These are phyloP conservation scores for Irpex sp. DNA, from an alignment of 1,284 basidiomycete genomes.

Conservation along the genomic window DNA sequence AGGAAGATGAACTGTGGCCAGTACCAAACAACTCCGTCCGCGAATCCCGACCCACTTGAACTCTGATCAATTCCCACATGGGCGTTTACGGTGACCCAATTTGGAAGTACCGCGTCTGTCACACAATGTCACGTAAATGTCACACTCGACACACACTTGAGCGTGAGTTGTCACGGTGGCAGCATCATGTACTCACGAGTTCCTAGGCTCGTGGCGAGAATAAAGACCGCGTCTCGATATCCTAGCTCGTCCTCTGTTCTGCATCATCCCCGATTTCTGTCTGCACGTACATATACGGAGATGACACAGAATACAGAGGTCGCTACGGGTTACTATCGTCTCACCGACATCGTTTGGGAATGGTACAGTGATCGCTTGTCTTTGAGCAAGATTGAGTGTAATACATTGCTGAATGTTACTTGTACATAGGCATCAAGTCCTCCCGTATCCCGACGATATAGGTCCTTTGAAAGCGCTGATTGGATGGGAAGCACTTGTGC, in stretches of 20 bases:
- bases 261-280: not conserved
- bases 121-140: not conserved
- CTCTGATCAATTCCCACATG: not conserved
- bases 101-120: not conserved
- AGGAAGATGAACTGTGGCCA: not conserved
- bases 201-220: not conserved
- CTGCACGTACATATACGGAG: not conserved
- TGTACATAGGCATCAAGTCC: constrained; percentile 34
- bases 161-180: too few species aligned
- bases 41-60: not conserved
- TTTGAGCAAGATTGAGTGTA: not conserved
- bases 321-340: constrained; percentile 69
- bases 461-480: constrained; percentile 65
- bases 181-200: not conserved
- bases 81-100: not conserved
- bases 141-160: not conserved
- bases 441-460: constrained; percentile 45
- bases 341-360: constrained; percentile 73
- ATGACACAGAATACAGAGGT: constrained; percentile 14
- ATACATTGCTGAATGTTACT: not conserved
- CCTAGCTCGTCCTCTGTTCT: not conserved
- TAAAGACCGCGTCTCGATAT: too few species aligned
- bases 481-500: constrained; percentile 56
- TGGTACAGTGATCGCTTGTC: constrained; percentile 40
- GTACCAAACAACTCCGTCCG: not conserved